Base-by-base conservation (phyloP, 306 rosid species). In the Datisca glomerata region DNA sequence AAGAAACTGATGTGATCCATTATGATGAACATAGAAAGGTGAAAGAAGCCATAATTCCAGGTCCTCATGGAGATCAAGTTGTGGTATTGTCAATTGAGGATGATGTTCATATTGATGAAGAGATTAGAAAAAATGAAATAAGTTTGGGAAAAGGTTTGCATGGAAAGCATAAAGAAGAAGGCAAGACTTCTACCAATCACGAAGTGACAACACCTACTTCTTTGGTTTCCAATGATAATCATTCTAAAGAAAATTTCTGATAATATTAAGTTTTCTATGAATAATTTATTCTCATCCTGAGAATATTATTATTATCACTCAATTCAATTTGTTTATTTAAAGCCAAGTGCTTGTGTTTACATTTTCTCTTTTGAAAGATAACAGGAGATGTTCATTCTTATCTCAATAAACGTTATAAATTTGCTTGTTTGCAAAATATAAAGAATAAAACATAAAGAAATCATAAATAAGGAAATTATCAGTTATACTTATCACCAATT, bases 11-110 rank as follows among this genome's bases (percentile, higher is more conserved):
- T 0, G n/a, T 66, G 3, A 24, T 81, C 33, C 81, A 81, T 33
- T 3, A 78, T 3, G 80, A 81, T 13, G 92, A 86, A 59, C 81
- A 79, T 7, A 66, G 63, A 47, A 69, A 35, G 51, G 49, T 74
- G 1, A 67, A 56, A 12, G 82, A 76, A 54, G 64, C 71, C 36
- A 41, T 74, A 12, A 58, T 69, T 18, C 66, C 67, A 6, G 82
- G 93, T 11, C 89, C 93, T 16, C 57, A 60, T 21, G 93, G 96
- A 41, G 20, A 12, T 3, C 7, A 68, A 24, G 38, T 64, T 4
- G 69, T 64, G 7, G 61, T 62, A 5, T 21, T 76, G 20, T 24
- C 89, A 0, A 66, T 79, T 12, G 89, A 82, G 42, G 96, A 87
- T 49, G 94, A 82, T 31, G 64, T 76, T n/a, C 85, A 64, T 18